Evolutionary conservation across 192 early-diverging fungal species (phyloP).

Genomic region (Backusella liffmaniae): DNA sequence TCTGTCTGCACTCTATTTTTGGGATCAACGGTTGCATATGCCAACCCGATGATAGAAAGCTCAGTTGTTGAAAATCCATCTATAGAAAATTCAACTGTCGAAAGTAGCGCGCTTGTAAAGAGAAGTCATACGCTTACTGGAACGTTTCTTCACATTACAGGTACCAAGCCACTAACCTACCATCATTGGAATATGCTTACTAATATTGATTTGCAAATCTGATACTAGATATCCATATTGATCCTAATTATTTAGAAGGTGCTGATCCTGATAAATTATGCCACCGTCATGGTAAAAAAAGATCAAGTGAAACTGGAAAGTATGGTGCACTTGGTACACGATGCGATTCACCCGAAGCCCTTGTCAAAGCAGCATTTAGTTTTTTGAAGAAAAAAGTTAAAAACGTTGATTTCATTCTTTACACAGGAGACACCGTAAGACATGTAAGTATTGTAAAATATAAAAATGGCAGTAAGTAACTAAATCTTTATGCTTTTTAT

Average conservation of each 20-base stretch:
- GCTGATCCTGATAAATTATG: conserved; percentile 35
- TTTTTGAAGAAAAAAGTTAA: conserved; percentile 33
- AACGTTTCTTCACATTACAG: conserved; percentile 37
- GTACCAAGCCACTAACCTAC: conserved; percentile 5
- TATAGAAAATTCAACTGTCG: neutral
- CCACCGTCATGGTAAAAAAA: conserved; percentile 23
- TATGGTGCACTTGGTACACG: conserved; percentile 35
- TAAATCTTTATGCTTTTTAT: neutral
- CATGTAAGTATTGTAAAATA: conserved; percentile 27
- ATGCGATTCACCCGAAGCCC: conserved; percentile 36
- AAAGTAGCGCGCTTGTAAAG: neutral
- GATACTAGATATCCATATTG: conserved; percentile 40
- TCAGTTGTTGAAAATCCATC: neutral
- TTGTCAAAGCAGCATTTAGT: conserved; percentile 28
- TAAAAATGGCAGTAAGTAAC: neutral
- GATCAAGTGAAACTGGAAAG: conserved; percentile 29
- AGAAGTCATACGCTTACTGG: conserved; percentile 11
- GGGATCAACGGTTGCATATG: neutral
- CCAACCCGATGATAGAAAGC: neutral
- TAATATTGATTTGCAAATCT: neutral
- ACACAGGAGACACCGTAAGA: conserved; percentile 40
- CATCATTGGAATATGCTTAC: neutral
- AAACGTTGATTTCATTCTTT: conserved; percentile 40
- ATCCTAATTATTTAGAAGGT: conserved; percentile 27
- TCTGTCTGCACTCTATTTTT: neutral